A percentile compares a stretch with the other conserved stretches of the same genome.
Conservation (phyloP, 352 stramenopile genomes). For the Globisporangium echinulatum region DNA sequence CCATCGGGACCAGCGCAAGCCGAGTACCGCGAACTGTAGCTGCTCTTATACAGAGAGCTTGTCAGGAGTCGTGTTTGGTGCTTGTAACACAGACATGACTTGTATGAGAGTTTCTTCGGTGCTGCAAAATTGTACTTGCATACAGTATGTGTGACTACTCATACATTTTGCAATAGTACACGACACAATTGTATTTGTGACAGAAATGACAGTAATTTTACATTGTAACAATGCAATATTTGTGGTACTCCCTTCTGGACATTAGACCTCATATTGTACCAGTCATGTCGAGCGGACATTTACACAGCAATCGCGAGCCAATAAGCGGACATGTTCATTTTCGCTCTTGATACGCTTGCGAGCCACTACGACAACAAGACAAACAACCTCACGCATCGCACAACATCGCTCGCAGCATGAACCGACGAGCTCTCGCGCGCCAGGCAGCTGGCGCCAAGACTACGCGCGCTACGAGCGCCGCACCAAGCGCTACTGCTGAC, state of each 20-base stretch:
- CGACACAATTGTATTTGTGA: no score
- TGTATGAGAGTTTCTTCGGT: neutral
- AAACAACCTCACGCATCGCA: neutral
- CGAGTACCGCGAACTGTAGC: slow-evolving; percentile 77
- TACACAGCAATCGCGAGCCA: neutral
- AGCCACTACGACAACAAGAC: neutral
- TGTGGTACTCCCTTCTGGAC: no score
- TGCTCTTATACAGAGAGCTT: neutral
- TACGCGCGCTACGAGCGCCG: neutral
- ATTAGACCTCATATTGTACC: neutral
- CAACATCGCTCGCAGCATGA: slow-evolving; percentile 28
- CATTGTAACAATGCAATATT: neutral
- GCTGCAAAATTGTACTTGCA: neutral
- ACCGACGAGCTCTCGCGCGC: slow-evolving; percentile 62
- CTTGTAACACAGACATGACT: neutral
- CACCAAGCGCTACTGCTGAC: slow-evolving; percentile 7
- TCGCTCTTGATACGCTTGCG: neutral
- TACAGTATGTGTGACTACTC: no score
- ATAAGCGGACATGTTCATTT: neutral
- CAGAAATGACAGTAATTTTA: neutral
- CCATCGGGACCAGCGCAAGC: slow-evolving; percentile 45
- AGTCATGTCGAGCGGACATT: neutral
- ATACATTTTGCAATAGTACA: no score
- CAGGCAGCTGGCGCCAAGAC: slow-evolving; percentile 22
- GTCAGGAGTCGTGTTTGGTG: neutral